Conservation (phyloP, 371 early-diverging fungal species). For the Rhizomucor pusillus region DNA sequence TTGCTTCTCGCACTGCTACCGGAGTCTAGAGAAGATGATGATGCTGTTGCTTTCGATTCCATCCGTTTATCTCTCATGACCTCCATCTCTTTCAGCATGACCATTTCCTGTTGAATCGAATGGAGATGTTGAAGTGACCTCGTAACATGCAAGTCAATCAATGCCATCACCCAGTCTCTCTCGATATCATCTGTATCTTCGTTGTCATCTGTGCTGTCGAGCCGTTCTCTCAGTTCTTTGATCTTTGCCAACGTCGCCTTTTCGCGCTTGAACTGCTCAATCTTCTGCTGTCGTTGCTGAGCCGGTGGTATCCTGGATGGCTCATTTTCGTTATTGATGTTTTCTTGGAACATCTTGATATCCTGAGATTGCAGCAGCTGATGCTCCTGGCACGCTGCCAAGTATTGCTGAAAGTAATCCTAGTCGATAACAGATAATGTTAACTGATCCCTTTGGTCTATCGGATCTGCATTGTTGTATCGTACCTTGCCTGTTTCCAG, state of each 20-base stretch:
- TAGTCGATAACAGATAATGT: too few relatives aligned
- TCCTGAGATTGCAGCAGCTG: conserved; percentile 56
- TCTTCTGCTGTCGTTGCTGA: conserved; percentile 69
- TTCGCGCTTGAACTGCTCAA: conserved; percentile 75
- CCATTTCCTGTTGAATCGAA: conserved; percentile 70
- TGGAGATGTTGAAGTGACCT: conserved; percentile 62
- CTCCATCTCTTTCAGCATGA: conserved; percentile 69
- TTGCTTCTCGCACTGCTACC: conserved; percentile 23
- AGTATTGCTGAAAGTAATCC: conserved; percentile 15
- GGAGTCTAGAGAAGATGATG: conserved; percentile 10
- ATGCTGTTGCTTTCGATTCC: conserved; percentile 20
- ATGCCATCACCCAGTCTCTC: conserved; percentile 61
- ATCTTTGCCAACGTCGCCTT: conserved; percentile 60
- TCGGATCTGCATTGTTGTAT: neutral
- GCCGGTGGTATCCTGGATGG: conserved; percentile 10
- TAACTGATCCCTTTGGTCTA: neutral
- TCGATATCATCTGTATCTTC: conserved; percentile 63
- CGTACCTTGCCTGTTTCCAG: conserved; percentile 54
- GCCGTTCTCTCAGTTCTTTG: conserved; percentile 36
- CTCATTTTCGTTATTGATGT: conserved; percentile 9
- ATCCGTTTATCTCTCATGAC: conserved; percentile 30
- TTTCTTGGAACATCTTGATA: conserved; percentile 23
- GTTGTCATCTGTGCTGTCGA: conserved; percentile 35
- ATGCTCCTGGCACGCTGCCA: conserved; percentile 61
- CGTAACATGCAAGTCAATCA: conserved; percentile 60